Conservation (phyloP, 352 stramenopile species). For the Blastocystis sp. region DNA sequence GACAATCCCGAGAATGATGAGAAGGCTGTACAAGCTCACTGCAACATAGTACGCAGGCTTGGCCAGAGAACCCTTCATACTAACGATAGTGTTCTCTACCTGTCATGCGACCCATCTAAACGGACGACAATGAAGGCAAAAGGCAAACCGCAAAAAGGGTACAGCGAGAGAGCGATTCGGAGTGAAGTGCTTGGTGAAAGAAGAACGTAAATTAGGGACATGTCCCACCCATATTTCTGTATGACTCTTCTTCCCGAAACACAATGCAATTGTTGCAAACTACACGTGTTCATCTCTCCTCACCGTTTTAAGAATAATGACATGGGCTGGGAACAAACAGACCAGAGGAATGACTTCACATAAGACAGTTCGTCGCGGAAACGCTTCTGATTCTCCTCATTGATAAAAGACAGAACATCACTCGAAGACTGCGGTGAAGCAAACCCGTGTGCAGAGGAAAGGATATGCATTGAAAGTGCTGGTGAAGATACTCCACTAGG, state of each 20-base stretch:
- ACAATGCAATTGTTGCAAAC: no score
- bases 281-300: no score
- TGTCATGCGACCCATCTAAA: background rate
- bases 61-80: background rate
- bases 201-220: background rate
- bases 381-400: background rate
- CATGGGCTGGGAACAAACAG: no score
- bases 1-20: constrained; percentile 47
- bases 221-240: background rate
- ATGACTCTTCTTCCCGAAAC: no score
- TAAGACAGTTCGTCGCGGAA: background rate
- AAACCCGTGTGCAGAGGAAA: background rate
- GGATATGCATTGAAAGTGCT: background rate
- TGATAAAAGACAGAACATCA: background rate
- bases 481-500: background rate
- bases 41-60: background rate
- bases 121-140: background rate
- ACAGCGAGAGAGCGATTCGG: background rate
- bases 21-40: constrained; percentile 16
- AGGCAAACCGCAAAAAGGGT: background rate
- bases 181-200: background rate
- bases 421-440: background rate
- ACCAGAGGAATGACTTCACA: background rate
- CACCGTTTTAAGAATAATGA: no score
- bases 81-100: background rate